phyloP scores from a whole-genome alignment of 2,329 filamentous ascomycete genomes.

The Neonectria magnoliae region DNA sequence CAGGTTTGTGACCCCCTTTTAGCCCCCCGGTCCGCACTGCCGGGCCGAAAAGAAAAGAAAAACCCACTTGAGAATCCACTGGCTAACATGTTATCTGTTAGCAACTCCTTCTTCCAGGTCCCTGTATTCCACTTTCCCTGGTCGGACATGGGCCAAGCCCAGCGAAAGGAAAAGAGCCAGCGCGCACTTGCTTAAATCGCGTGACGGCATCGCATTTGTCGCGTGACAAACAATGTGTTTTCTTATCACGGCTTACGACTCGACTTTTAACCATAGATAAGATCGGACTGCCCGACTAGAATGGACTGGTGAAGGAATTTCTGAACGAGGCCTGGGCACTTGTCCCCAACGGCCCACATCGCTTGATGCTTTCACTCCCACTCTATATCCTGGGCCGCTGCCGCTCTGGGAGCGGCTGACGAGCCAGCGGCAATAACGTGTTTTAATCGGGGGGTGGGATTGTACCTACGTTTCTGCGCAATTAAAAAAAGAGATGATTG shows the following conservation, averaged over 20 bases:
- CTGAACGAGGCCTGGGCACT: not conserved
- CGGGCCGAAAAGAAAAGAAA: not conserved
- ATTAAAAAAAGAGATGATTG: conserved; percentile 18
- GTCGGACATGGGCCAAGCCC: conserved; percentile 79
- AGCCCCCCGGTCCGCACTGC: conserved; percentile 6
- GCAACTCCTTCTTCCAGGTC: conserved; percentile 88
- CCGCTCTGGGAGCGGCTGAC: conserved; percentile 7
- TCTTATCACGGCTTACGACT: conserved; percentile 22
- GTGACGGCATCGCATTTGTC: conserved; percentile 20
- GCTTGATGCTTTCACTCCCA: not conserved
- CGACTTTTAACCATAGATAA: conserved; percentile 14
- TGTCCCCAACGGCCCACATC: not conserved
- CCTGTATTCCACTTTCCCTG: conserved; percentile 96
- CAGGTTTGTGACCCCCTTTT: conserved; percentile 58
- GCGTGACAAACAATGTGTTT: conserved; percentile 31
- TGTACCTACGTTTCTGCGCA: conserved; percentile 30
- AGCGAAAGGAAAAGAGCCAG: conserved; percentile 57
- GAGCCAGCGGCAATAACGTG: conserved; percentile 21
- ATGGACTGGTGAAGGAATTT: conserved; percentile 7
- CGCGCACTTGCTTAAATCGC: conserved; percentile 37
- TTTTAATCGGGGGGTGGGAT: conserved; percentile 27
- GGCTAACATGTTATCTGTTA: conserved; percentile 55
- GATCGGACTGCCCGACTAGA: conserved; percentile 16
- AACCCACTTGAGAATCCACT: conserved; percentile 8
- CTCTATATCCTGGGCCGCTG: conserved; percentile 12